Conservation (phyloP, 2,329 filamentous ascomycete species). For the Nigrospora oryzae region DNA sequence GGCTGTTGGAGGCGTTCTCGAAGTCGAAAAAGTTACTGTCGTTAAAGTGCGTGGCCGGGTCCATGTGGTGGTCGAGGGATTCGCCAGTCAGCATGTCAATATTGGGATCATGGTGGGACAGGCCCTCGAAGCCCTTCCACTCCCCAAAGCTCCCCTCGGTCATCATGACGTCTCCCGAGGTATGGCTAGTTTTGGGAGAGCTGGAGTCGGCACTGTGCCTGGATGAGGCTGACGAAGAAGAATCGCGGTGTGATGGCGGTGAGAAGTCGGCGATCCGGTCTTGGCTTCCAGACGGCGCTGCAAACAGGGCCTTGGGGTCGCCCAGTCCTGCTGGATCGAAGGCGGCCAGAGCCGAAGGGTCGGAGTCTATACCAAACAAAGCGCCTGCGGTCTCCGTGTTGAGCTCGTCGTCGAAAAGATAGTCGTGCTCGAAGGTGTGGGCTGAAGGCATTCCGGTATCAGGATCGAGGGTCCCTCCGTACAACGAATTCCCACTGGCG, state of each 20-base stretch:
- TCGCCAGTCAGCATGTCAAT: slow-evolving; percentile 11
- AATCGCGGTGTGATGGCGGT: slow-evolving; percentile 17
- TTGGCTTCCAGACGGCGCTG: slow-evolving; percentile 4
- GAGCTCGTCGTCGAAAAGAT: slow-evolving; percentile 5
- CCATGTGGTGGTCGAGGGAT: slow-evolving; percentile 11
- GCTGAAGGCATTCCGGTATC: slow-evolving; percentile 6
- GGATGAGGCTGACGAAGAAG: slow-evolving; percentile 20
- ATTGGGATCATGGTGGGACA: slow-evolving; percentile 6
- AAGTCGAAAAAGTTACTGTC: slow-evolving; percentile 46
- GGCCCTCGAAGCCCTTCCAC: slow-evolving; percentile 2
- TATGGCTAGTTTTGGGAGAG: slow-evolving; percentile 17
- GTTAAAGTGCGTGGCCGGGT: slow-evolving; percentile 16
- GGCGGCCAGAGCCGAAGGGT: slow-evolving; percentile 1
- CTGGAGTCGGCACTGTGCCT: slow-evolving; percentile 13
- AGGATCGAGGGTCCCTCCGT: slow-evolving; percentile 5
- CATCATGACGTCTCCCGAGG: slow-evolving; percentile 17
- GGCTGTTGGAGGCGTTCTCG: slow-evolving; percentile 49
- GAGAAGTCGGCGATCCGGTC: slow-evolving; percentile 6
- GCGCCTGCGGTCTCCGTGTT: background rate
- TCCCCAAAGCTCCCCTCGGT: slow-evolving; percentile 9
- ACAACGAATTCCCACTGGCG: slow-evolving; percentile 2
- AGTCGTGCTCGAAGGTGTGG: slow-evolving; percentile 4
- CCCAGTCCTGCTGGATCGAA: slow-evolving; percentile 5
- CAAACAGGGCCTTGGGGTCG: slow-evolving; percentile 11
- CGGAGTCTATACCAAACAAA: slow-evolving; percentile 1